phyloP scores from a whole-genome alignment of 495 filamentous ascomycete genomes.

The Aspergillus baeticus region DNA sequence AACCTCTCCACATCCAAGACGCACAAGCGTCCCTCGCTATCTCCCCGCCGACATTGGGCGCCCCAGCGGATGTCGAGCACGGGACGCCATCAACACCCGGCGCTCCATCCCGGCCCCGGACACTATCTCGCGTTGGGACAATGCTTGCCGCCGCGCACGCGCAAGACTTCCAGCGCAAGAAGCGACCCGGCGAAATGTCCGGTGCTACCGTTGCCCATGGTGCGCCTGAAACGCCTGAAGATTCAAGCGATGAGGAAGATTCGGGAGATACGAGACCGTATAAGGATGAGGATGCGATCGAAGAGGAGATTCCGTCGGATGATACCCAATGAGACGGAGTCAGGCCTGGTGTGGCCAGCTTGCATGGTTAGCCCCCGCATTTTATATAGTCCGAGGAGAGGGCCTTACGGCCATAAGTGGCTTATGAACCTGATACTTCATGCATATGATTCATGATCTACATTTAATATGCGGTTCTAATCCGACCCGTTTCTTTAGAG shows the following conservation, averaged over 20 bases:
- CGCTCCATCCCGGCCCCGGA: slow-evolving; percentile 28
- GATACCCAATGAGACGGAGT: not conserved
- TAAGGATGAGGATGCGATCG: slow-evolving; percentile 17
- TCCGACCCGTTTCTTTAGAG: too few species aligned
- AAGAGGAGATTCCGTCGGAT: slow-evolving; percentile 17
- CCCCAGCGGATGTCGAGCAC: slow-evolving; percentile 30
- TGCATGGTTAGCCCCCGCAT: too few species aligned
- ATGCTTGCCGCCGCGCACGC: slow-evolving; percentile 74
- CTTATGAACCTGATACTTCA: not conserved
- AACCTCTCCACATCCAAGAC: slow-evolving; percentile 34
- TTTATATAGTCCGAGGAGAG: not conserved
- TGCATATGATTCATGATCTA: slow-evolving; percentile 3
- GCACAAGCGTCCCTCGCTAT: slow-evolving; percentile 25
- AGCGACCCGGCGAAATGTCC: slow-evolving; percentile 43
- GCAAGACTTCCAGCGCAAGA: slow-evolving; percentile 82
- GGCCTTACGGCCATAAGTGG: not conserved
- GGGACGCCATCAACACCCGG: slow-evolving; percentile 28
- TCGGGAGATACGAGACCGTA: slow-evolving; percentile 12
- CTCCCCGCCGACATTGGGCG: slow-evolving; percentile 6
- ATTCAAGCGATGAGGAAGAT: slow-evolving; percentile 40
- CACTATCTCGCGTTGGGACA: slow-evolving; percentile 52
- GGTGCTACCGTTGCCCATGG: slow-evolving; percentile 21
- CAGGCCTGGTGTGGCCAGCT: too few species aligned
- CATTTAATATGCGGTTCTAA: not conserved
- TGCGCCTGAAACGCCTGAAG: slow-evolving; percentile 20